A percentile compares a stretch with the other conserved stretches of the same genome.
Conservation (phyloP, 768 basidiomycete genomes). For the Trametes maxima region DNA sequence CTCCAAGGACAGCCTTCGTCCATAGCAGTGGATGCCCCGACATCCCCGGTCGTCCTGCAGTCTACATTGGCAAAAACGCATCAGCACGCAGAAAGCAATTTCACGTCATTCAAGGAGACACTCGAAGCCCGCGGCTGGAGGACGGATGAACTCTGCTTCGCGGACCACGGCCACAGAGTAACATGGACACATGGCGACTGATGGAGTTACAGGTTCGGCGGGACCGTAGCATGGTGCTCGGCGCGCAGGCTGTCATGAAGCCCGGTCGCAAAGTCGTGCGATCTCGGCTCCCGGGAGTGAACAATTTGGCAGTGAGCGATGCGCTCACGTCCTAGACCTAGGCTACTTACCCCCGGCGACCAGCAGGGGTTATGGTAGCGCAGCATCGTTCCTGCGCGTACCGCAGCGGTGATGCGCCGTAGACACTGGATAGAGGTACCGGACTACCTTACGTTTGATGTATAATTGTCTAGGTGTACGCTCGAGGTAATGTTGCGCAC, state of each 20-base stretch:
- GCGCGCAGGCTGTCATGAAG: not conserved
- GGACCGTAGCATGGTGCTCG: not conserved
- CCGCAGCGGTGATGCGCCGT: not conserved
- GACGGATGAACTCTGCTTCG: conserved; percentile 32
- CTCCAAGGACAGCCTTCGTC: not conserved
- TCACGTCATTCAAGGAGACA: conserved; percentile 22
- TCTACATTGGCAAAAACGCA: conserved; percentile 17
- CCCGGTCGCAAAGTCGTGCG: not conserved
- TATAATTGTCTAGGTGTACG: not conserved
- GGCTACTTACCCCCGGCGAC: not conserved
- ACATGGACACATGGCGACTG: conserved; percentile 21
- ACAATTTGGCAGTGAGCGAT: not conserved
- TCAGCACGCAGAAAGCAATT: conserved; percentile 19
- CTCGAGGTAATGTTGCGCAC: conserved; percentile 1
- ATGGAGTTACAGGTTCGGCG: not conserved
- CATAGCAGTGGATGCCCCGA: not conserved
- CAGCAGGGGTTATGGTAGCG: no score
- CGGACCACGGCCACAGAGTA: conserved; percentile 31
- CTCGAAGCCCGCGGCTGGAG: conserved; percentile 29
- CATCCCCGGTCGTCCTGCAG: conserved; percentile 1
- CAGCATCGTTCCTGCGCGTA: not conserved
- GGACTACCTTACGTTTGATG: conserved; percentile 3
- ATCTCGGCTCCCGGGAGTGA: not conserved
- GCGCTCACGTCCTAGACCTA: not conserved
- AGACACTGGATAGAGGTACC: not conserved